Base-by-base conservation (phyloP, 352 stramenopile species). In the Pythium aphanidermatum region DNA sequence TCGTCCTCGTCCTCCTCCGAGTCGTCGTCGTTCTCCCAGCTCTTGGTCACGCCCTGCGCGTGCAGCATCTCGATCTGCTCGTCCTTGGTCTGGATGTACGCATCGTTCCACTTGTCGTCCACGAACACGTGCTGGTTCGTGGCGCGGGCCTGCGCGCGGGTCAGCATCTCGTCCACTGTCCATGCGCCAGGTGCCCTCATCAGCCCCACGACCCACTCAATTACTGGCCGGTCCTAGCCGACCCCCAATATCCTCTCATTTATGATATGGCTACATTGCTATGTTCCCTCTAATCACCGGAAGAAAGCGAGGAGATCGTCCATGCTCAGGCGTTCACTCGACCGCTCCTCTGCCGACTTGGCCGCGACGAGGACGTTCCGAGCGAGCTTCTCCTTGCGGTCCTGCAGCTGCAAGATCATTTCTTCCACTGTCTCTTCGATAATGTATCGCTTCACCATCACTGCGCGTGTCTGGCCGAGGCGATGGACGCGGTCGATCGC, bases 401-500 rank as follows among this genome's bases (percentile, higher is more conserved):
- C 52, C 55, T 97, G 89, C 24, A 96, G 63, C 53, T 82, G 68
- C 28, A 95, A 45, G 35, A 97, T 95, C 72, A 96, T 94, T 39
- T 95, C 82, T 39, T 98, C 91, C 28, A 97, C 85, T 4, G 86
- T 96, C 53, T 92, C 71, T 2, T 74, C 55, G 19, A 96, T 68
- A 25, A 96, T 70, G 58, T 96, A 96, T 32, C 89, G 78, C 58
- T 94, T 92, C 20, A 97, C 88, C 7, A 80, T 47, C 31, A 98
- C 89, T 31, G 78, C 67, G 27, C 81, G 72, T 0, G 63, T 73
- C 64, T 97, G 86, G 1, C 88, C 89, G 5, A 97, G 62, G 2
- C 89, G 83, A 40, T 96, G 87, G 26, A 95, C 84, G 31, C 89
- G 78, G 68, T 98, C 91, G 35, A 98, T 91, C 0, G 95, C 95